phyloP scores from a whole-genome alignment of 2,329 filamentous ascomycete genomes.

The Penicillium hordei region DNA sequence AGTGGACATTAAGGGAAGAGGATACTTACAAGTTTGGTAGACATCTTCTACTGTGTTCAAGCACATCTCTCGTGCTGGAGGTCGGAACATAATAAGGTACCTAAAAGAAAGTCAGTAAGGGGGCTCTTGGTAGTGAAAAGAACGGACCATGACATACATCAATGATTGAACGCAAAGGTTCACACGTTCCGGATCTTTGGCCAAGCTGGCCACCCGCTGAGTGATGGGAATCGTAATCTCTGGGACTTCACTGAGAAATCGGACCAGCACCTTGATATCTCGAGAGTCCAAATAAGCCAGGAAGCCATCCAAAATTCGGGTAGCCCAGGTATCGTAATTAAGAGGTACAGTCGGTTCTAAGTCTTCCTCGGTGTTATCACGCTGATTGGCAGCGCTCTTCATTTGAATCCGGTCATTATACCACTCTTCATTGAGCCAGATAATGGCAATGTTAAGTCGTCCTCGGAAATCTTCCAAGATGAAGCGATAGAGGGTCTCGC shows the following conservation, averaged over 20 bases:
- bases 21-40: constrained; percentile 53
- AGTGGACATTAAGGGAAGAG: not conserved
- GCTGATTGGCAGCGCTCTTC: constrained; percentile 44
- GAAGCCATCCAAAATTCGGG: constrained; percentile 84
- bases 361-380: constrained; percentile 47
- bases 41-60: constrained; percentile 60
- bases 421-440: constrained; percentile 97
- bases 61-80: constrained; percentile 57
- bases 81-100: constrained; percentile 60
- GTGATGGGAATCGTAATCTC: constrained; percentile 72
- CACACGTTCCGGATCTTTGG: constrained; percentile 64
- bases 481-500: constrained; percentile 79
- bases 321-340: constrained; percentile 76
- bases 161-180: constrained; percentile 58
- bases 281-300: constrained; percentile 86
- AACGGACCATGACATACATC: constrained; percentile 46
- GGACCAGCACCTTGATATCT: constrained; percentile 78
- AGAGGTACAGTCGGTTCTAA: constrained; percentile 41
- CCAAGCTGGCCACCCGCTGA: constrained; percentile 65
- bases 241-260: constrained; percentile 89
- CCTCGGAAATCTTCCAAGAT: constrained; percentile 88
- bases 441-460: constrained; percentile 84
- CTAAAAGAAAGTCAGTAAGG: constrained; percentile 30
- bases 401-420: constrained; percentile 75
- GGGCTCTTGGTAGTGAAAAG: not conserved